Evolutionary conservation across 441 rosid genomes (phyloP).

Genomic region (Gossypium davidsonii): DNA sequence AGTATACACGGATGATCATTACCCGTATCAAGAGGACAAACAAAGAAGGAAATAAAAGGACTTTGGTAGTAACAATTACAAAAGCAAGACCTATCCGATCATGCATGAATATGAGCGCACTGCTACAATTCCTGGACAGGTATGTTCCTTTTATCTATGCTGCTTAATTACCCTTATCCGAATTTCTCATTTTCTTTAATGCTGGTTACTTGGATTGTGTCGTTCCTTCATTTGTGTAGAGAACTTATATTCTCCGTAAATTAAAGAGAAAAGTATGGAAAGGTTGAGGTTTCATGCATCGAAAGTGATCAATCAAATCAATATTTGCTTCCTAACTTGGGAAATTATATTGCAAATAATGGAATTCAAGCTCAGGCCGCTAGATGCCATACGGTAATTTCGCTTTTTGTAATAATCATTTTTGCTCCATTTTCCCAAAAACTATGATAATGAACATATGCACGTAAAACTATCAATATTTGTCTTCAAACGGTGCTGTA

Average conservation of each 20-base stretch:
- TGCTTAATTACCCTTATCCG: not conserved
- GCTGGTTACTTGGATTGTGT: not conserved
- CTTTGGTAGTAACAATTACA: conserved; percentile 13
- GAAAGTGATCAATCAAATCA: not conserved
- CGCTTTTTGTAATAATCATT: not conserved
- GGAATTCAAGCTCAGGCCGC: not conserved
- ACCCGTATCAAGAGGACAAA: conserved; percentile 17
- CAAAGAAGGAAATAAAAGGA: conserved; percentile 23
- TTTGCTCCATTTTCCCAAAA: not conserved
- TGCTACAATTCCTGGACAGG: conserved; percentile 4
- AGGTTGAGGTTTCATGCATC: not conserved
- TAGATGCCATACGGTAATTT: not conserved
- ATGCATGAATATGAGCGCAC: conserved; percentile 22
- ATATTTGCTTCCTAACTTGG: conserved; percentile 7
- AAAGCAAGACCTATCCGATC: conserved; percentile 18
- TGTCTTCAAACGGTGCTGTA: not conserved
- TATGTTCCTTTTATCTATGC: not conserved
- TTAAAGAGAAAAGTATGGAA: conserved; percentile 11
- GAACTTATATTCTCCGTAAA: conserved; percentile 8
- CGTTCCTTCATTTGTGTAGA: not conserved
- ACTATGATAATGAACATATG: not conserved
- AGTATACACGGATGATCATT: conserved; percentile 13
- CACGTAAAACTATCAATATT: not conserved
- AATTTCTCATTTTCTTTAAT: not conserved
- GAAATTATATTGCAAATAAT: not conserved